Evolutionary conservation across 2,329 filamentous ascomycete species (phyloP), one percentile per base, ranked within the genome.

Genomic region (Paracoccidioides lutzii): DNA sequence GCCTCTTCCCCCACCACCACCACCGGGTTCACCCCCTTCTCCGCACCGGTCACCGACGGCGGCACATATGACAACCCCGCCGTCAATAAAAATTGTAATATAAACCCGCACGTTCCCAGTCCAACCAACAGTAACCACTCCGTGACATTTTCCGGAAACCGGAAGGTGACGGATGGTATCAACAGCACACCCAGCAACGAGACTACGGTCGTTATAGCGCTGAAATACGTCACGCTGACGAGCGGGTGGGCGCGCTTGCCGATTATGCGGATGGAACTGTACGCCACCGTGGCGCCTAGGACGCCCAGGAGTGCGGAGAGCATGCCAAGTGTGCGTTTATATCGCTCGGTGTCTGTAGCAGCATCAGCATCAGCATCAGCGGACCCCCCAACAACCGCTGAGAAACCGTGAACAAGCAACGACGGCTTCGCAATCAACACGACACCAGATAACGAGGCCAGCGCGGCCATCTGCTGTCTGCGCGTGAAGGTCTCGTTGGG

Each of bases 161-260:
- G 67, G 59, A 85, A 81, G 1, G 76, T 76, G 4, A 84, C 75
- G 6, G 72, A 73, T 2, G 81, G 81, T 3, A 84, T 59, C 2
- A 71, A 63, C 4, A 79, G 59, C 60, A 94, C 79, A 35, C 80
- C 80, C 0, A 81, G 62, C 1, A 78, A 66, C 45, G 83, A 84
- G 50, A 95, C 82, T 2, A 90, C 63, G 0, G 81, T 84, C 62
- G 84, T 87, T 73, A 81, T 84, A 0, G 76, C 73, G 3, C 83
- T 82, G 65, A 95, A 95, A 70, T 90, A 94, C 64, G 88, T 94
- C 55, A 95, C 88, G 1, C 81, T 86, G 56, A 95, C 82, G n/a
- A 95, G 75, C 0, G 90, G 81, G 66, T 95, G 88, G 0, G 87
- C 85, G 33, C 87, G 80, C 62, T 81, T 81, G 12, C 90, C 90